phyloP scores from a whole-genome alignment of 495 filamentous ascomycete genomes.

The Annulohypoxylon bovei region DNA sequence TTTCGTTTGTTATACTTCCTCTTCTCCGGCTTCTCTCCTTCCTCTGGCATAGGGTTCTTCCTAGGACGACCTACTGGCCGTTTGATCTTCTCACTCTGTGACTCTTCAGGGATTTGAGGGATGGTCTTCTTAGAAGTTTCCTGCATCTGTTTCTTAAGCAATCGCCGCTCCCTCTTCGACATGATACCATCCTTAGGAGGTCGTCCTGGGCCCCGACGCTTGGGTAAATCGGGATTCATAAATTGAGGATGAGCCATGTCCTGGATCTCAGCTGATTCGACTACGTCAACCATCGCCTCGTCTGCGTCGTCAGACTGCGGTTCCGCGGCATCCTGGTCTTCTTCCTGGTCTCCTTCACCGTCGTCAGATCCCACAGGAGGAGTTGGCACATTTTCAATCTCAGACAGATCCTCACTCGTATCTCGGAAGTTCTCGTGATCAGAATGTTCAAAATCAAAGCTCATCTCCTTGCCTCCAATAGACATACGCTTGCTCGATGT shows the following conservation, averaged over 20 bases:
- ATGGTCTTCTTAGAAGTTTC: slow-evolving; percentile 59
- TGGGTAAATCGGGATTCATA: slow-evolving; percentile 57
- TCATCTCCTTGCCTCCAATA: slow-evolving; percentile 67
- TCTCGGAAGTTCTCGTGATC: slow-evolving; percentile 61
- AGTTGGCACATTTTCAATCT: slow-evolving; percentile 43
- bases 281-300: slow-evolving; percentile 54
- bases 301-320: slow-evolving; percentile 47
- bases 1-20: slow-evolving; percentile 83
- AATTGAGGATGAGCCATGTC: slow-evolving; percentile 43
- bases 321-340: slow-evolving; percentile 50
- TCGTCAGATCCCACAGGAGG: slow-evolving; percentile 34
- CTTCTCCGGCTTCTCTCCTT: slow-evolving; percentile 71
- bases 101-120: slow-evolving; percentile 52
- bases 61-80: slow-evolving; percentile 62
- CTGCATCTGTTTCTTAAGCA: slow-evolving; percentile 70
- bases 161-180: slow-evolving; percentile 82
- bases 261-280: slow-evolving; percentile 50
- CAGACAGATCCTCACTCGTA: slow-evolving; percentile 60
- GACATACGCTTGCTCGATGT: slow-evolving; percentile 56
- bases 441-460: slow-evolving; percentile 72
- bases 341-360: slow-evolving; percentile 46
- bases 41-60: slow-evolving; percentile 65
- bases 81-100: slow-evolving; percentile 64
- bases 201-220: slow-evolving; percentile 83
- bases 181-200: slow-evolving; percentile 93